Evolutionary conservation across 2,329 filamentous ascomycete genomes (phyloP), one percentile per base, ranked within the genome.

Genomic region (Monilinia polystroma): DNA sequence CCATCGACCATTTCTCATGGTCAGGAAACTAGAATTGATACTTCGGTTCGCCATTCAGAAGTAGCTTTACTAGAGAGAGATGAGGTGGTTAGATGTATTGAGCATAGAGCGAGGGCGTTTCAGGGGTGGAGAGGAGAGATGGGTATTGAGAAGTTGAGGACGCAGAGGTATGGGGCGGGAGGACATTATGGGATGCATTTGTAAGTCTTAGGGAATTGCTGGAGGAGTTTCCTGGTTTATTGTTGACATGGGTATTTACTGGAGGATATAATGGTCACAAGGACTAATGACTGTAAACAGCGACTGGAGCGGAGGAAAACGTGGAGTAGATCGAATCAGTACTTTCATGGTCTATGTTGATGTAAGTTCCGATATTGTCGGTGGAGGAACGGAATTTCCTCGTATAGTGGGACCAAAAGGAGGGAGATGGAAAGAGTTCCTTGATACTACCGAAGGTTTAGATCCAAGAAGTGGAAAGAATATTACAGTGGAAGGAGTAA

Each of bases 311-410:
- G 80, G 80, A 7, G 77, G 78, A 0, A 73, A 70, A 54, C 75
- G 75, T 62, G 79, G 75, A 67, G 73, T 64, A 4, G 80, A 80
- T 47, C 77, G 86, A 0, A 76, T 84, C 7, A 85, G 81, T 66
- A 85, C 81, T 3, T 88, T 88, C 72, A 87, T 88, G 84, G 85
- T 88, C 1, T 88, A 87, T 72, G 74, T 88, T 0, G 76, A 78
- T 11, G 81, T 63, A 20, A 43, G 51, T 18, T 10, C 52, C 3
- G 76, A 77, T 63, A 83, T 57, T 85, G 78, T 78, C 20, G 86
- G 86, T 1, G 86, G 86, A 1, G 86, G 85, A 4, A 88, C 86
- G 29, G 82, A 87, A 71, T 88, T 88, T 66, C 85, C 85, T 4
- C 76, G 82, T 2, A 68, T 88, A 23, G 71, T 72, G 49, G 79